phyloP scores from a whole-genome alignment of 805 yeast species.

The Cyberlindnera nakhonratchasimensis region DNA sequence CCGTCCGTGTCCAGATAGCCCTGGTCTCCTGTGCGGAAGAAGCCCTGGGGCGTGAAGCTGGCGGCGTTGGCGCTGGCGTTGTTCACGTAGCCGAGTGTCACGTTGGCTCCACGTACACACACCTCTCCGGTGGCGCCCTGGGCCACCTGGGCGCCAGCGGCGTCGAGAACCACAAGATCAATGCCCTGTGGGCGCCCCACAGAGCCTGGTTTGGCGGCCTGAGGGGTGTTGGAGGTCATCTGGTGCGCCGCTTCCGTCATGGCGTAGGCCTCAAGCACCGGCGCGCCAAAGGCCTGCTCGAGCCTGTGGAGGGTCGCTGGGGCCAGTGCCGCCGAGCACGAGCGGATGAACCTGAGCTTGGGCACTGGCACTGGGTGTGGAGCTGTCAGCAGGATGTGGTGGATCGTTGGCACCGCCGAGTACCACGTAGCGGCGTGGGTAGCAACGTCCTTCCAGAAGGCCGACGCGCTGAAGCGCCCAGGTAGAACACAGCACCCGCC shows the following conservation, averaged over 20 bases:
- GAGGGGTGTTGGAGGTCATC: constrained; percentile 68
- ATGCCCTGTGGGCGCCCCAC: constrained; percentile 75
- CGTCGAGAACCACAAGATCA: constrained; percentile 54
- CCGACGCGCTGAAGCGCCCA: constrained; percentile 54
- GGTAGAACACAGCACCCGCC: constrained; percentile 65
- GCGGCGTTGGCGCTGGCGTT: constrained; percentile 69
- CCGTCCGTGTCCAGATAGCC: constrained; percentile 60
- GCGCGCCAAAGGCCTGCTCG: constrained; percentile 56
- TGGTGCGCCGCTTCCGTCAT: constrained; percentile 84
- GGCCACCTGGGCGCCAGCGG: constrained; percentile 41
- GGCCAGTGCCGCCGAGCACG: constrained; percentile 70
- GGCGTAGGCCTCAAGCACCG: constrained; percentile 74
- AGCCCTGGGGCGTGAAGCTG: constrained; percentile 52
- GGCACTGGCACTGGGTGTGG: constrained; percentile 50
- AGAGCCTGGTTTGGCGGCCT: constrained; percentile 69
- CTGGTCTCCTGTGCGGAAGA: constrained; percentile 78
- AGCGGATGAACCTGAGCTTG: constrained; percentile 60
- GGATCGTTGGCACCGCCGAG: constrained; percentile 76
- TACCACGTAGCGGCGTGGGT: constrained; percentile 59
- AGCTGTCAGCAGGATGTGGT: constrained; percentile 56
- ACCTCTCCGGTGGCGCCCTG: constrained; percentile 66
- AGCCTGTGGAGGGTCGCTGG: constrained; percentile 58
- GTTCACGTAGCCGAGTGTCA: constrained; percentile 68
- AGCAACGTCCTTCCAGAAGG: constrained; percentile 58
- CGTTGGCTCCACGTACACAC: constrained; percentile 62